phyloP scores from a whole-genome alignment of 2,329 filamentous ascomycete genomes.

The Pseudocercospora macadamiae region DNA sequence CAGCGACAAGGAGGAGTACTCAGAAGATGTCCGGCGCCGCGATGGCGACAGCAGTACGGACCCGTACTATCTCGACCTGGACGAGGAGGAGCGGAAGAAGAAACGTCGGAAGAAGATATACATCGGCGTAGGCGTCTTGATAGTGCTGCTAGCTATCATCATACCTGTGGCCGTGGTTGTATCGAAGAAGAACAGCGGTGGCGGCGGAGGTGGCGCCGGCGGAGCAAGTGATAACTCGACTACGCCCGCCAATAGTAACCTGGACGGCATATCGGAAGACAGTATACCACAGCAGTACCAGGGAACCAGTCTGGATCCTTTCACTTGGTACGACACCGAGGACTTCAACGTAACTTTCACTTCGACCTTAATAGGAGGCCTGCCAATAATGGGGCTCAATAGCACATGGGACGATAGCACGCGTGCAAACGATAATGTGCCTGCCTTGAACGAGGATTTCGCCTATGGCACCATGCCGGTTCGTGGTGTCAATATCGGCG shows the following conservation, averaged over 20 bases:
- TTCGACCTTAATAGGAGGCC: constrained; percentile 75
- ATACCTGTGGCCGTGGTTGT: constrained; percentile 52
- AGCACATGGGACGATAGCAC: constrained; percentile 82
- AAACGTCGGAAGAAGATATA: constrained; percentile 59
- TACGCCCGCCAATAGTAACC: constrained; percentile 49
- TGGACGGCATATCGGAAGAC: constrained; percentile 47
- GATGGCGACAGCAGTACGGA: constrained; percentile 42
- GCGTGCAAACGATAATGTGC: constrained; percentile 76
- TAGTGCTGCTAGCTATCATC: constrained; percentile 50
- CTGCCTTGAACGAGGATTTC: constrained; percentile 75
- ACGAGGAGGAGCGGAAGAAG: constrained; percentile 46
- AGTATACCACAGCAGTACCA: constrained; percentile 61
- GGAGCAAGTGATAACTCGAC: constrained; percentile 29
- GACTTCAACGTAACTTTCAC: constrained; percentile 97
- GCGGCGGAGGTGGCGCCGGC: constrained; percentile 15
- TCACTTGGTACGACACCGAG: constrained; percentile 84
- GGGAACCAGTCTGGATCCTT: constrained; percentile 82
- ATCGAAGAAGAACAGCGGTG: constrained; percentile 45
- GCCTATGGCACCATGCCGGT: constrained; percentile 79
- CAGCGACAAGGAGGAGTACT: constrained; percentile 43
- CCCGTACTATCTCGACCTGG: constrained; percentile 35
- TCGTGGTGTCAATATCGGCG: constrained; percentile 87
- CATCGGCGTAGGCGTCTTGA: constrained; percentile 43
- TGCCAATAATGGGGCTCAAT: constrained; percentile 90
- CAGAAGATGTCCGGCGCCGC: constrained; percentile 46